Conservation (phyloP, 1,284 basidiomycete genomes). For the Meira nashicola region DNA sequence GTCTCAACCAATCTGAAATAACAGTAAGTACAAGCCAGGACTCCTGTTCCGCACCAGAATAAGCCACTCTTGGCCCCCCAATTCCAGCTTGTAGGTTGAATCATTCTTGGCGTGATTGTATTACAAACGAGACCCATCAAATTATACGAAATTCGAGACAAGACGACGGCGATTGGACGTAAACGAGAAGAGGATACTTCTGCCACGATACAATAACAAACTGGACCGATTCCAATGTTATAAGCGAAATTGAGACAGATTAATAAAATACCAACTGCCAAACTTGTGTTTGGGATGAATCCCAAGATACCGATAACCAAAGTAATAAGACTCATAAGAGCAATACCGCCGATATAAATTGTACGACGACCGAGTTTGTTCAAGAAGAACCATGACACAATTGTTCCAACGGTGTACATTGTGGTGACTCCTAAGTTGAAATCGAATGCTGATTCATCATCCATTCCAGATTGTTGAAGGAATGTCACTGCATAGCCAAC, state of each 20-base stretch:
- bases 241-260: constrained; percentile 31
- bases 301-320: constrained; percentile 16
- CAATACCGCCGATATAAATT: constrained; percentile 12
- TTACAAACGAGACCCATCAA: constrained; percentile 44
- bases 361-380: constrained; percentile 15
- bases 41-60: constrained; percentile 26
- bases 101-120: constrained; percentile 30
- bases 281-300: constrained; percentile 8
- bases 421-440: constrained; percentile 47
- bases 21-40: constrained; percentile 22
- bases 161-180: constrained; percentile 44
- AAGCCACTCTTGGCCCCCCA: constrained; percentile 26
- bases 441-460: constrained; percentile 52
- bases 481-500: constrained; percentile 53
- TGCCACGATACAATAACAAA: constrained; percentile 40
- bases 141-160: constrained; percentile 49
- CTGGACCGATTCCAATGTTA: constrained; percentile 43
- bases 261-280: constrained; percentile 12
- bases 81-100: constrained; percentile 26
- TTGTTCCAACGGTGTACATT: constrained; percentile 25
- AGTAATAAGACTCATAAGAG: background rate
- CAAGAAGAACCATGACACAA: constrained; percentile 3
- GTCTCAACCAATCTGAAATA: constrained; percentile 33
- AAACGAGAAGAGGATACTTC: constrained; percentile 50
- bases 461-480: constrained; percentile 55